A percentile compares a stretch with the other conserved stretches of the same genome.
Evolutionary conservation across 2,329 filamentous ascomycete species (phyloP).

Genomic region (Zasmidium cellare): DNA sequence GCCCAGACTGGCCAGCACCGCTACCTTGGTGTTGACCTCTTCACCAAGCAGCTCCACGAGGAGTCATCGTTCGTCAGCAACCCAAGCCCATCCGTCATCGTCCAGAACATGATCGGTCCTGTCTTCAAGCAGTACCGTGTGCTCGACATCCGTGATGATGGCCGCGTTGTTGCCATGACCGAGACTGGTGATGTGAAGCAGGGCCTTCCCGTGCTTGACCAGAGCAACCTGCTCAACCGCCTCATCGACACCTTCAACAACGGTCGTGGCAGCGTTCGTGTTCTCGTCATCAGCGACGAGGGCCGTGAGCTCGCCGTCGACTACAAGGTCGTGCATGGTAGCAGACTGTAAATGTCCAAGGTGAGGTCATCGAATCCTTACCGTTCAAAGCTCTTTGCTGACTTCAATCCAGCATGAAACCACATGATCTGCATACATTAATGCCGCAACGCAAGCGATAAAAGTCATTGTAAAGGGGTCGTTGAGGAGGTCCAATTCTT

Average conservation of each 20-base stretch:
- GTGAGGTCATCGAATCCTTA: background rate
- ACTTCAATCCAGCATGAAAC: constrained; percentile 3
- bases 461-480: constrained; percentile 13
- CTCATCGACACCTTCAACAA: constrained; percentile 83
- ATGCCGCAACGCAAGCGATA: constrained; percentile 16
- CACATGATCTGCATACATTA: constrained; percentile 19
- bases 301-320: constrained; percentile 95
- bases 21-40: constrained; percentile 98
- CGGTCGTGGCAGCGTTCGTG: constrained; percentile 89
- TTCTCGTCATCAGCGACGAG: constrained; percentile 91
- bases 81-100: constrained; percentile 92
- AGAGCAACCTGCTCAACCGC: constrained; percentile 82
- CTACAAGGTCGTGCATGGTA: constrained; percentile 95
- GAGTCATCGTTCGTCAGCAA: constrained; percentile 98
- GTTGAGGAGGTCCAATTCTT: constrained; percentile 14
- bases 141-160: constrained; percentile 88
- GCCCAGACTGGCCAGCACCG: constrained; percentile 98
- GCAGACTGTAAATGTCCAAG: constrained; percentile 54
- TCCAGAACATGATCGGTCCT: constrained; percentile 99
- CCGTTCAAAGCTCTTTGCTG: background rate
- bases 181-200: constrained; percentile 99
- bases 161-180: constrained; percentile 89
- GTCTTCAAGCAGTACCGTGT: constrained; percentile 99
- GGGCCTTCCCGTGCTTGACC: constrained; percentile 86
- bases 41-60: constrained; percentile 99